These are phyloP conservation scores for Boletus vermiculosoides DNA, from an alignment of 768 basidiomycete species.

Conservation along the genomic window DNA sequence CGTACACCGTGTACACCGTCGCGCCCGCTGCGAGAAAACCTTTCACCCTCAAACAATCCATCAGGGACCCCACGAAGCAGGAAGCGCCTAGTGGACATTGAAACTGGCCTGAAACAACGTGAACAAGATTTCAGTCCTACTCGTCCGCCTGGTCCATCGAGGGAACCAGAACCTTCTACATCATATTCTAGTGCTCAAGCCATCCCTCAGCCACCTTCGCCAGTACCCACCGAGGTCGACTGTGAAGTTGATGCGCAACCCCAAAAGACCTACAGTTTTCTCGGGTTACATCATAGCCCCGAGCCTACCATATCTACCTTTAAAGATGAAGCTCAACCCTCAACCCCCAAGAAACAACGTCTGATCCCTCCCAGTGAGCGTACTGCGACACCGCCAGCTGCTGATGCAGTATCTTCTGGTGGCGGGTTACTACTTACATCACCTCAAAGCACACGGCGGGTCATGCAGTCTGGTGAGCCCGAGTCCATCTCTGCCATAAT, in stretches of 20 bases:
- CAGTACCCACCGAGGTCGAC: constrained; percentile 26
- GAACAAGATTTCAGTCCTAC: constrained; percentile 11
- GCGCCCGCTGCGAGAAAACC: neutral
- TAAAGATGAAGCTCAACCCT: constrained; percentile 18
- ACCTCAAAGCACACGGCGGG: constrained; percentile 25
- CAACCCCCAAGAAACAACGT: constrained; percentile 26
- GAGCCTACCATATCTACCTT: neutral
- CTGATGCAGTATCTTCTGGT: neutral
- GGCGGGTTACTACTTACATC: constrained; percentile 24
- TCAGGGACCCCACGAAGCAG: constrained; percentile 7
- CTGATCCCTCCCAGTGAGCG: constrained; percentile 1
- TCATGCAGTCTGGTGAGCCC: neutral
- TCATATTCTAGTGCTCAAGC: neutral
- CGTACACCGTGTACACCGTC: neutral
- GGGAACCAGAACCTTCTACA: constrained; percentile 1
- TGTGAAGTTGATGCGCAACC: constrained; percentile 15
- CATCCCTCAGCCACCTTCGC: constrained; percentile 26
- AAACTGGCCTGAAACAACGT: constrained; percentile 18
- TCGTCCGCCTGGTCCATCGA: constrained; percentile 5
- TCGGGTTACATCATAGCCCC: constrained; percentile 22
- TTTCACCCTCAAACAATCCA: neutral
- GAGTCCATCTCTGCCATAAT: constrained; percentile 1
- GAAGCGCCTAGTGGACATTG: constrained; percentile 16
- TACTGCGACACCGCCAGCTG: neutral
- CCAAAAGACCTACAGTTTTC: constrained; percentile 22